Evolutionary conservation across 805 yeast genomes (phyloP), one percentile per base, ranked within the genome.

Genomic region (Yarrowia porcina): DNA sequence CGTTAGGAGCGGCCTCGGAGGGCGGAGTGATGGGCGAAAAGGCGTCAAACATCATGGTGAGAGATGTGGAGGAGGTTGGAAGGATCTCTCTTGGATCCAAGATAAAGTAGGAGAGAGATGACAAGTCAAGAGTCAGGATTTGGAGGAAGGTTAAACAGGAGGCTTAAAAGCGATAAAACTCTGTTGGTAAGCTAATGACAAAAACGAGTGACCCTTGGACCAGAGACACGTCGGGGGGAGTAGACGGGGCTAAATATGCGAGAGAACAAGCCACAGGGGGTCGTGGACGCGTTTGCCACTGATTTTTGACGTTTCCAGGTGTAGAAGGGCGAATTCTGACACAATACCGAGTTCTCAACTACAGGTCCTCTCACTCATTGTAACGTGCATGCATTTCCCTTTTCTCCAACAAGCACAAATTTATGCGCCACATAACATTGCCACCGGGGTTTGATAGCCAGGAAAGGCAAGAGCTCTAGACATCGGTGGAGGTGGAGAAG

Each of bases 1-100:
- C 80, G 81, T 73, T 78, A 77, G 65, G 82, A 73, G 80, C 79
- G 73, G 76, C 78, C 80, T 79, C 84, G 77, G 76, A 81, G 79
- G 68, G 84, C 77, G 73, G 84, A 76, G 70, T 67, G 20, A 66
- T 57, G 10, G 66, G 64, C 23, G 42, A 61, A 18, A 63, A 60
- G 13, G 45, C 18, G 49, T 56, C 39, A 30, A 39, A 56, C 61
- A 56, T 56, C 47, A 38, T 54, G 18, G 1, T n/a, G 38, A 17
- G 38, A 30, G 8, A 12, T 25, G 18, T 28, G 0, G 23, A 35
- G 28, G 42, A 8, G 15, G 27, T 36, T 36, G 27, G 27, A n/a
- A n/a, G n/a, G n/a, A 21, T 20, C 27, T 23, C 17, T 15, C 18
- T 23, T 23, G 30, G 56, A 33, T 27, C 42, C 42, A 25, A 23